Percentiles rank a stretch among this genome's conserved stretches.
Evolutionary conservation across 768 basidiomycete species (phyloP).

Genomic region (Collybia nuda): DNA sequence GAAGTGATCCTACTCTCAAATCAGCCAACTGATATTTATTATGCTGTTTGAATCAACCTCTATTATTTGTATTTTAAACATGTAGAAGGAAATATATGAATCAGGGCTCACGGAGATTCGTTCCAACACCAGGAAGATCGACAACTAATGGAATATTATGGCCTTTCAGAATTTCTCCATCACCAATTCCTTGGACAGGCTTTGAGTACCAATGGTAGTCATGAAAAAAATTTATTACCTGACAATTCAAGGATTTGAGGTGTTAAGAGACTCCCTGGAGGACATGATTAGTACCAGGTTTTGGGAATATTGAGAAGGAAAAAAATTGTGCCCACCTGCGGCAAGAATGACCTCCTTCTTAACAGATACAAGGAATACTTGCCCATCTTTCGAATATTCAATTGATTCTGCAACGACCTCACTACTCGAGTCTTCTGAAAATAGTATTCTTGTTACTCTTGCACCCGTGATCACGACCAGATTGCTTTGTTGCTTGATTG

Average conservation of each 20-base stretch:
- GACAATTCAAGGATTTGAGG: constrained; percentile 13
- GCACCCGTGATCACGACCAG: constrained; percentile 6
- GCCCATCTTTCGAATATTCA: constrained; percentile 7
- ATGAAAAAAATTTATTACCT: background rate
- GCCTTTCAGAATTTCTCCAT: background rate
- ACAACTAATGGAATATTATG: constrained; percentile 4
- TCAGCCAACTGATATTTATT: background rate
- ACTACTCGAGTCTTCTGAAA: background rate
- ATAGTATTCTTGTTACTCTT: background rate
- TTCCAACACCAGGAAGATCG: constrained; percentile 10
- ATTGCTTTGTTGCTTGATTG: constrained; percentile 5
- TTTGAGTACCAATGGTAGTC: background rate
- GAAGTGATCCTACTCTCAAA: constrained; percentile 1
- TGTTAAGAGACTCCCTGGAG: constrained; percentile 4
- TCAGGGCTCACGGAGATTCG: constrained; percentile 9
- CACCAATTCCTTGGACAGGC: constrained; percentile 6
- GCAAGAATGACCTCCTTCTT: constrained; percentile 9
- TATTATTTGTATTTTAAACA: background rate
- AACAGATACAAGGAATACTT: background rate
- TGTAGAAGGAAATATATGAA: no score
- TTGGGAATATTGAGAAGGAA: no score
- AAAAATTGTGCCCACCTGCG: constrained; percentile 9
- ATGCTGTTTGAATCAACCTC: background rate
- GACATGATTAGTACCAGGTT: no score
- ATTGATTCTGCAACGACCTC: constrained; percentile 1